Evolutionary conservation across 1,284 basidiomycete species (phyloP).

Genomic region (Moniliella sp.): DNA sequence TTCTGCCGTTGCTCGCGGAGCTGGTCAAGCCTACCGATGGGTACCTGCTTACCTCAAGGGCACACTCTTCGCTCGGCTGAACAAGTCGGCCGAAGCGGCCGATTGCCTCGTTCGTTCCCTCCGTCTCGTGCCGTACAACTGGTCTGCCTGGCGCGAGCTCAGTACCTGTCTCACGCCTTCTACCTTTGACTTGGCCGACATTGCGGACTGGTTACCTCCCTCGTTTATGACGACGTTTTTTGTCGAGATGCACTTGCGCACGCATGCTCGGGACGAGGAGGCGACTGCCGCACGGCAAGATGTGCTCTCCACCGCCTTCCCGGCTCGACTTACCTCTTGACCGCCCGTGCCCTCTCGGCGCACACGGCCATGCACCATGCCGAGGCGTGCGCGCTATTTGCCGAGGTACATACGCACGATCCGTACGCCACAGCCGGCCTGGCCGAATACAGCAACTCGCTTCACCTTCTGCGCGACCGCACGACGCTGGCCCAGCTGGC

Average conservation of each 20-base stretch:
- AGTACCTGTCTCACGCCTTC: slow-evolving; percentile 15
- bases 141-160: slow-evolving; percentile 56
- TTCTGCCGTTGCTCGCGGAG: neutral
- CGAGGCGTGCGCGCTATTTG: slow-evolving; percentile 5
- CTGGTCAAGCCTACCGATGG: neutral
- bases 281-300: slow-evolving; percentile 17
- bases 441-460: slow-evolving; percentile 85
- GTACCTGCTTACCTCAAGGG: slow-evolving; percentile 14
- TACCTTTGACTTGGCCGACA: slow-evolving; percentile 7
- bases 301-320: slow-evolving; percentile 58
- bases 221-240: slow-evolving; percentile 59
- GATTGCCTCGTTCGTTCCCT: slow-evolving; percentile 60
- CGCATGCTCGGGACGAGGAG: slow-evolving; percentile 41
- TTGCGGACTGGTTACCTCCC: slow-evolving; percentile 47
- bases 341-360: slow-evolving; percentile 7
- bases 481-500: slow-evolving; percentile 74
- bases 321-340: slow-evolving; percentile 59
- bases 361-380: slow-evolving; percentile 9
- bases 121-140: slow-evolving; percentile 70
- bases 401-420: slow-evolving; percentile 40
- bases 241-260: slow-evolving; percentile 66
- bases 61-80: slow-evolving; percentile 23
- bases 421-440: slow-evolving; percentile 82
- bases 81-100: slow-evolving; percentile 47
- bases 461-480: slow-evolving; percentile 77